Base-by-base conservation (phyloP, 2,329 filamentous ascomycete genomes). In the Rasamsonia emersonii region DNA sequence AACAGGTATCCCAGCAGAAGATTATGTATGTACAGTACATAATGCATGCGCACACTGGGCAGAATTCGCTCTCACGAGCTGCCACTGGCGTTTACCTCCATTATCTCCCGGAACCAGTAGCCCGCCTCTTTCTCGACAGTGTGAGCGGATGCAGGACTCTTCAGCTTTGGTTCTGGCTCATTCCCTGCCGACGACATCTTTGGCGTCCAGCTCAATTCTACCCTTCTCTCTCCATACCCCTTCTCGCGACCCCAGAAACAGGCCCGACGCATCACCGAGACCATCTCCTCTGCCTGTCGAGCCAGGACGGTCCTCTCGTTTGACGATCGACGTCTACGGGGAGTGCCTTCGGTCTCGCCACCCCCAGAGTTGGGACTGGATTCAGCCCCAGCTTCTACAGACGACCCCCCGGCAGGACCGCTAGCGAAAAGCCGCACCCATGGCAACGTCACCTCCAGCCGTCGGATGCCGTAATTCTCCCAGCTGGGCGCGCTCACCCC, bases 161-260 rank as follows among this genome's bases (percentile, higher is more conserved):
- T 23, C 20, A 7, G n/a, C 8, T 8, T 23, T 8, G 20, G 20
- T 23, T n/a, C 20, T 8, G n/a, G 8, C 8, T 23, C 8, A 23
- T 23, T 8, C 20, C 20, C 20, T 23, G 20, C 8, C 8, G 20
- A 23, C 20, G 20, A 7, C 20, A 23, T 23, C n/a, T 8, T 8
- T 23, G 28, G 28, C 10, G 16, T 11, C n/a, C 19, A 23, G n/a
- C 24, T 14, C 17, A 53, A 21, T 3, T 40, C 47, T n/a, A 63
- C 61, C 19, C 47, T 52, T 13, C 53, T 42, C 39, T 64, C 54
- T 1, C 47, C 58, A 34, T 58, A 49, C 0, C 58, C 55, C 27
- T 54, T 59, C 37, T 62, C 59, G 4, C 54, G 48, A 0, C 59
- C 61, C 49, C 54, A 62, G 37, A 66, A 65, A 41, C 62, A 66